phyloP scores from a whole-genome alignment of 2,329 filamentous ascomycete species.

The Plenodomus lindquistii region DNA sequence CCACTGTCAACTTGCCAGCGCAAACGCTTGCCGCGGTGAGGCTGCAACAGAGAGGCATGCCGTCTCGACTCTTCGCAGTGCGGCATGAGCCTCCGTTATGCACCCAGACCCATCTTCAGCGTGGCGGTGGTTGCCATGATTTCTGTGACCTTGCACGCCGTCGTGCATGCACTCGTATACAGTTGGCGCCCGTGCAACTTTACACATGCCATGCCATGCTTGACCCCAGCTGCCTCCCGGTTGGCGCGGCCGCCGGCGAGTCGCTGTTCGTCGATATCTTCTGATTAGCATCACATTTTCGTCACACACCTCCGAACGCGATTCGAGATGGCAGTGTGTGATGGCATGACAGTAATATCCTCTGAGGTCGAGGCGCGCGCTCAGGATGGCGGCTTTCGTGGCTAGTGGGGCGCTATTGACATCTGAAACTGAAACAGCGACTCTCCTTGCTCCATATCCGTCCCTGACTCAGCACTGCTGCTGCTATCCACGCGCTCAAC shows the following conservation, averaged over 20 bases:
- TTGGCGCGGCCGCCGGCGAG: slow-evolving; percentile 13
- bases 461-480: slow-evolving; percentile 14
- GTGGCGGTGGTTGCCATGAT: slow-evolving; percentile 1
- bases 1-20: slow-evolving; percentile 5
- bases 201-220: neutral
- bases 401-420: slow-evolving; percentile 12
- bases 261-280: slow-evolving; percentile 10
- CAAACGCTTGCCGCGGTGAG: neutral
- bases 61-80: slow-evolving; percentile 2
- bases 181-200: neutral
- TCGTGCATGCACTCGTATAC: neutral
- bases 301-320: slow-evolving; percentile 16
- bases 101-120: slow-evolving; percentile 2
- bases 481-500: slow-evolving; percentile 11
- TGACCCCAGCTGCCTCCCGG: neutral
- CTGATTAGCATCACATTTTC: slow-evolving; percentile 17
- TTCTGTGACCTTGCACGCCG: neutral
- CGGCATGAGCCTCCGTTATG: slow-evolving; percentile 8
- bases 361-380: slow-evolving; percentile 25
- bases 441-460: slow-evolving; percentile 10
- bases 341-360: slow-evolving; percentile 17
- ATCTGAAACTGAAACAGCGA: slow-evolving; percentile 20
- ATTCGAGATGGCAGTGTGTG: slow-evolving; percentile 18
- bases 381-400: slow-evolving; percentile 18
- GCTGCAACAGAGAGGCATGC: too few relatives aligned